phyloP scores from a whole-genome alignment of 2,329 filamentous ascomycete genomes.

The Sordariomycetes sp. region DNA sequence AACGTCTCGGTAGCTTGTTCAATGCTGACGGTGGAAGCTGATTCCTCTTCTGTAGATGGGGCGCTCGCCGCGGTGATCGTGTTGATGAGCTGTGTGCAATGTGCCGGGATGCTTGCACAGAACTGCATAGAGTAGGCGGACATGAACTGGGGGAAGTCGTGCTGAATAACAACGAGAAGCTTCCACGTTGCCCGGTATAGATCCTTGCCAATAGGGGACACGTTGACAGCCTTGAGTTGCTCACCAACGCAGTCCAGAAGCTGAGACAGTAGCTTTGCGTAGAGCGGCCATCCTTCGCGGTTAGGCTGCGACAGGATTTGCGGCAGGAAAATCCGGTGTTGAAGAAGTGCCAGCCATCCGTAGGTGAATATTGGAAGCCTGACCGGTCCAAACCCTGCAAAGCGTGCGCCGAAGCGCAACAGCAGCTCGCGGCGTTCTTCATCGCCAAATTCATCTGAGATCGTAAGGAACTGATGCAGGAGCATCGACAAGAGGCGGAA shows the following conservation, averaged over 20 bases:
- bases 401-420: slow-evolving; percentile 59
- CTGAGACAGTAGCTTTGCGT: slow-evolving; percentile 63
- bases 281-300: slow-evolving; percentile 65
- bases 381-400: slow-evolving; percentile 66
- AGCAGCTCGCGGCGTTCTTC: slow-evolving; percentile 61
- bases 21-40: slow-evolving; percentile 19
- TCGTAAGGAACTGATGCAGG: slow-evolving; percentile 61
- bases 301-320: slow-evolving; percentile 60
- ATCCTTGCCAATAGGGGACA: slow-evolving; percentile 64
- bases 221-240: slow-evolving; percentile 64
- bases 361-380: slow-evolving; percentile 78
- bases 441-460: slow-evolving; percentile 48
- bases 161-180: slow-evolving; percentile 75
- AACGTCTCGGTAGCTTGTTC: slow-evolving; percentile 50
- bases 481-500: slow-evolving; percentile 81
- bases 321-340: slow-evolving; percentile 79
- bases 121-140: slow-evolving; percentile 79
- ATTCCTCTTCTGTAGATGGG: slow-evolving; percentile 58
- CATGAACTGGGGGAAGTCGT: slow-evolving; percentile 91
- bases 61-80: slow-evolving; percentile 75
- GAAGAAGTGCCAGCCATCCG: slow-evolving; percentile 72
- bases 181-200: slow-evolving; percentile 79
- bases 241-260: slow-evolving; percentile 69
- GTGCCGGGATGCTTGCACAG: slow-evolving; percentile 70
- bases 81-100: slow-evolving; percentile 83